Evolutionary conservation across 1,139 yeast species (phyloP).

Genomic region (Pneumocystis murina): DNA sequence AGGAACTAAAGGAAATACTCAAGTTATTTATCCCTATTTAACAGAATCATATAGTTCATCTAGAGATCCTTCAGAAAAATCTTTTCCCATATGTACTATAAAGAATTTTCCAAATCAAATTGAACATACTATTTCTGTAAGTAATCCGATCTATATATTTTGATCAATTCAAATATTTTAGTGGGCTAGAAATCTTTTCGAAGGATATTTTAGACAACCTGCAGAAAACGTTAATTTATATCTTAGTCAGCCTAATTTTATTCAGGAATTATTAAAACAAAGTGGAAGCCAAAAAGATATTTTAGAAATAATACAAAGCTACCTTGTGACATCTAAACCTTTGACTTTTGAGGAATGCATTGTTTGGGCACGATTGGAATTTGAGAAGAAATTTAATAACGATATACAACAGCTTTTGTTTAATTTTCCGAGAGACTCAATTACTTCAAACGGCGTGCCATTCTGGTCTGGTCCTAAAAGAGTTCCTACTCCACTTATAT

Average conservation of each 20-base stretch:
- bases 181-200: constrained; percentile 93
- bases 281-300: constrained; percentile 83
- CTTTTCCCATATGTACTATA: constrained; percentile 90
- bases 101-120: constrained; percentile 95
- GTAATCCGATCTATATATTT: neutral
- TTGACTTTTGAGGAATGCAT: constrained; percentile 84
- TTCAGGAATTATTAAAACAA: constrained; percentile 79
- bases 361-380: constrained; percentile 84
- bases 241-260: constrained; percentile 80
- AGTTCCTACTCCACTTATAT: constrained; percentile 72
- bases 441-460: constrained; percentile 77
- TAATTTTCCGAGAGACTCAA: constrained; percentile 90
- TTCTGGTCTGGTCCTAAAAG: constrained; percentile 98
- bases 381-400: constrained; percentile 67
- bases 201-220: constrained; percentile 79
- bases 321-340: constrained; percentile 63
- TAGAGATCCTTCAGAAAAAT: constrained; percentile 96
- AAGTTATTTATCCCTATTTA: constrained; percentile 79
- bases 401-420: constrained; percentile 79
- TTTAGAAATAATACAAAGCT: constrained; percentile 58
- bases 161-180: neutral
- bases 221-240: constrained; percentile 88
- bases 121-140: constrained; percentile 81
- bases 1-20: constrained; percentile 97
- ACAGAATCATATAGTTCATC: constrained; percentile 94